Evolutionary conservation across 768 basidiomycete species (phyloP).

Genomic region (Mycena vitilis): DNA sequence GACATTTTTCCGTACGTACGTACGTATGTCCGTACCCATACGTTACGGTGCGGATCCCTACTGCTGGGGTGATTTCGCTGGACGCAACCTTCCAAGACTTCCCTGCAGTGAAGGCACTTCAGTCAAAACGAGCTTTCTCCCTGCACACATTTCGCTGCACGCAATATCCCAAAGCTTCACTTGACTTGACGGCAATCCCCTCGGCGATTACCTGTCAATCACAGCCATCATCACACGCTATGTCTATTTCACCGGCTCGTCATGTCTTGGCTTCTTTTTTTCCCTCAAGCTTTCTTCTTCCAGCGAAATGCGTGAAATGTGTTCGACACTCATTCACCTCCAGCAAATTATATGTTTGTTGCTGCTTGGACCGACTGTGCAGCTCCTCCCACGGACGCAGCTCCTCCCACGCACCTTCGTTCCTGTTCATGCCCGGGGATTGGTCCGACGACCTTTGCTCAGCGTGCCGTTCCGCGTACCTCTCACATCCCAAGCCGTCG

Average conservation of each 20-base stretch:
- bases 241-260: not conserved
- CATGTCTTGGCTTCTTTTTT: not conserved
- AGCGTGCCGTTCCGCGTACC: not conserved
- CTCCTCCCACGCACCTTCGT: not conserved
- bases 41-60: too few relatives aligned
- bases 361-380: not conserved
- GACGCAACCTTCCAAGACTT: not conserved
- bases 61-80: not conserved
- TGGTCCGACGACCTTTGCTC: conserved; percentile 3
- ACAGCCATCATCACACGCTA: not conserved
- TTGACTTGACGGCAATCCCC: not conserved
- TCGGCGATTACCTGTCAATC: not conserved
- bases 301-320: conserved; percentile 1
- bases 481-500: not conserved
- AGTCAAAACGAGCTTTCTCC: not conserved
- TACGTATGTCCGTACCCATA: too few relatives aligned
- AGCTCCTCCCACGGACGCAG: not conserved
- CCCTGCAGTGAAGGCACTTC: not conserved
- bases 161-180: not conserved
- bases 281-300: not conserved
- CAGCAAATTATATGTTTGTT: not conserved
- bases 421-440: not conserved
- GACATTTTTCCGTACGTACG: too few relatives aligned
- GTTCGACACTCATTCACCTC: not conserved
- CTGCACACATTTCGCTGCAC: not conserved